Evolutionary conservation across 257 asterid species (phyloP).

Genomic region (Lantana camara): DNA sequence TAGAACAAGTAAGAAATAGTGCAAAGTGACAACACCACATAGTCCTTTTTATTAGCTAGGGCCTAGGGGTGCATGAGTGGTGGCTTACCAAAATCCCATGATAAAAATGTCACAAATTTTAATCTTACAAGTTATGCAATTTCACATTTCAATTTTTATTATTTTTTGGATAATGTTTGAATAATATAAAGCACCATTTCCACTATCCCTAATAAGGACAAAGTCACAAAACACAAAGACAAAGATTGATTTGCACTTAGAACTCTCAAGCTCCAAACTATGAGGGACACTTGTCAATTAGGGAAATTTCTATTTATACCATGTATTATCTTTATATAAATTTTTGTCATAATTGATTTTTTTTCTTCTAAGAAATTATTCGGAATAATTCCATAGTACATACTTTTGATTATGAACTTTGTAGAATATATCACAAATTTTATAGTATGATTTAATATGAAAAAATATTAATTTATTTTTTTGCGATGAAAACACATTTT

Average conservation of each 20-base stretch:
- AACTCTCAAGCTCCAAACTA: conserved; percentile 36
- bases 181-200: conserved; percentile 25
- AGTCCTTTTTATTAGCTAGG: background rate
- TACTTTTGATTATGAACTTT: no score
- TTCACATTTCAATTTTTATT: no score
- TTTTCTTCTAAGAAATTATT: no score
- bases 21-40: conserved; percentile 16
- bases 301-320: no score
- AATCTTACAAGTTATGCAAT: background rate
- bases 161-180: conserved; percentile 25
- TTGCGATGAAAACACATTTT: no score
- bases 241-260: conserved; percentile 27
- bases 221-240: conserved; percentile 32
- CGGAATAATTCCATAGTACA: no score
- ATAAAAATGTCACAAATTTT: background rate
- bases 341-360: no score
- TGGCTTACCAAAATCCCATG: background rate
- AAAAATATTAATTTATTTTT: no score
- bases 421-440: no score
- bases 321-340: no score
- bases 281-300: conserved; percentile 46
- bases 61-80: background rate
- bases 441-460: no score
- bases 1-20: background rate
- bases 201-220: conserved; percentile 32